Conservation (phyloP, 1,284 basidiomycete species). For the Vanrija humicola region DNA sequence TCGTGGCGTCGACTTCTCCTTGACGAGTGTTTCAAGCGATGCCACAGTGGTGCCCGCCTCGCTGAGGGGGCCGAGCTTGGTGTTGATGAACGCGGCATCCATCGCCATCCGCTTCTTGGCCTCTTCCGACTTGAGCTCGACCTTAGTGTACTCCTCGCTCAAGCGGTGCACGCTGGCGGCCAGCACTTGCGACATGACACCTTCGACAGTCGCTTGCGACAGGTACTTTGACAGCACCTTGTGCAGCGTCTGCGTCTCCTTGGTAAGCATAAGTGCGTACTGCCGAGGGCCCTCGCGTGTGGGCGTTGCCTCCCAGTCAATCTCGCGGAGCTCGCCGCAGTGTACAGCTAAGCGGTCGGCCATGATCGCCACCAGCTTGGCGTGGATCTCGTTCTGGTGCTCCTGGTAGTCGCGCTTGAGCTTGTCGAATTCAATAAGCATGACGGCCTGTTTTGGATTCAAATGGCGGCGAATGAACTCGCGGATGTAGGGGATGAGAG, state of each 20-base stretch:
- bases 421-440: slow-evolving; percentile 97
- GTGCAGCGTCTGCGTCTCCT: slow-evolving; percentile 93
- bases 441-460: slow-evolving; percentile 86
- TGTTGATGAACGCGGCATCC: slow-evolving; percentile 71
- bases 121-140: slow-evolving; percentile 72
- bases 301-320: slow-evolving; percentile 69
- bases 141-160: slow-evolving; percentile 72
- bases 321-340: slow-evolving; percentile 56
- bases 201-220: slow-evolving; percentile 70
- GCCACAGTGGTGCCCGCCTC: slow-evolving; percentile 60
- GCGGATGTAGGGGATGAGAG: slow-evolving; percentile 92
- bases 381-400: slow-evolving; percentile 97
- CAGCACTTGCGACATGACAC: slow-evolving; percentile 87
- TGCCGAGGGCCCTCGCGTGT: slow-evolving; percentile 53
- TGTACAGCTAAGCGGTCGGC: slow-evolving; percentile 86
- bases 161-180: slow-evolving; percentile 84
- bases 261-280: slow-evolving; percentile 87
- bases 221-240: slow-evolving; percentile 94
- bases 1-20: slow-evolving; percentile 58
- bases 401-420: slow-evolving; percentile 97
- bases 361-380: slow-evolving; percentile 98
- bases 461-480: slow-evolving; percentile 91
- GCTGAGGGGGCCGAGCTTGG: slow-evolving; percentile 65
- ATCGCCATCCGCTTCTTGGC: slow-evolving; percentile 74
- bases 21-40: slow-evolving; percentile 69